Base-by-base conservation (phyloP, 1,139 yeast species). In the Ogataea hybrid region DNA sequence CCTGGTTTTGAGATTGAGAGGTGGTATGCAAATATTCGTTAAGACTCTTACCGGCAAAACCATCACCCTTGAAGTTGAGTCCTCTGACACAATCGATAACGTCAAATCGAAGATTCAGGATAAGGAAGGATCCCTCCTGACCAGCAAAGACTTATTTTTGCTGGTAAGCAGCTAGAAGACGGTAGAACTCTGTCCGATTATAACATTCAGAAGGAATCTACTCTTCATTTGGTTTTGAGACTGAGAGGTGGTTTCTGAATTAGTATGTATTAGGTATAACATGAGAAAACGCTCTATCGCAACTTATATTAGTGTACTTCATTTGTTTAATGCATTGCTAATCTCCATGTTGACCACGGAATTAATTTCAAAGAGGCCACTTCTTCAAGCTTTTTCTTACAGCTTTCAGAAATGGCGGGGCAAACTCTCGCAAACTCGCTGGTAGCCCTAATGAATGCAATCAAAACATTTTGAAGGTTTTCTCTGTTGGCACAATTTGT, bases 1-100 rank as follows among this genome's bases (percentile, higher is more conserved):
- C 70, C 72, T 84, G 69, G 94, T 84, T 47, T 71, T 84, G 48
- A 84, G 94, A 74, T 77, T 85, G 63, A 83, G 94, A 73, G 92
- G 92, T 75, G 94, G 94, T 73, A 79, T 81, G 83, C 84, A 81
- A 66, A 78, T 74, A 49, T 70, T 73, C 48, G 75, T 73, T 43
- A 69, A 71, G 71, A 79, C 84, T 14, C 67, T 79, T 59, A 79
- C 85, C n/a, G 85, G 85, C 61, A 79, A 79, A 68, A 79, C 86
- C 30, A 80, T 80, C 53, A 79, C 84, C 25, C 62, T 79, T 43
- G 84, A 79, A 61, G 84, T 79, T 35, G 85, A 79, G 61, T 79
- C 85, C 14, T 78, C 84, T 9, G 84, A 79, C 68, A 79, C 84
- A 42, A 79, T 79, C 48, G 85, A 79, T 62, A 79, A 79, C 56